phyloP scores from a whole-genome alignment of 1,139 yeast species.

The Yamadazyma friedrichii region DNA sequence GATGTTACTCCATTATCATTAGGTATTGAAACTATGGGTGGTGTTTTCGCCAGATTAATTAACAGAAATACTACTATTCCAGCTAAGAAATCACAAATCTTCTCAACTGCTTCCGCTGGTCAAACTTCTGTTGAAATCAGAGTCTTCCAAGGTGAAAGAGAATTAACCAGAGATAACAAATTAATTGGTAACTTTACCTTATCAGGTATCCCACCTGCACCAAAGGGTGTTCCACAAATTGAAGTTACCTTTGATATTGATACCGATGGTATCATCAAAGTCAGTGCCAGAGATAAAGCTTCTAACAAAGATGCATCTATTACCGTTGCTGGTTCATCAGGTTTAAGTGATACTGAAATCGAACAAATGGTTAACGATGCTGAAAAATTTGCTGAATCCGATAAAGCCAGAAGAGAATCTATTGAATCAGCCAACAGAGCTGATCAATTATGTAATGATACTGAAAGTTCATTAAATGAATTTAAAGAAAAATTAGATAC shows the following conservation, averaged over 20 bases:
- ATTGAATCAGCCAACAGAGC: slow-evolving; percentile 97
- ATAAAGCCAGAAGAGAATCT: slow-evolving; percentile 91
- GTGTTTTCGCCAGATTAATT: slow-evolving; percentile 96
- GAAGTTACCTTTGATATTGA: slow-evolving; percentile 98
- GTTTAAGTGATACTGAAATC: slow-evolving; percentile 93
- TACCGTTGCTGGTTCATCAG: slow-evolving; percentile 98
- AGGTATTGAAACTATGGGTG: slow-evolving; percentile 99
- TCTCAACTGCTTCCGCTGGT: slow-evolving; percentile 98
- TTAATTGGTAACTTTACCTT: slow-evolving; percentile 96
- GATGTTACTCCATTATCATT: slow-evolving; percentile 98
- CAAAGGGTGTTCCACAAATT: slow-evolving; percentile 99
- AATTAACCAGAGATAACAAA: slow-evolving; percentile 97
- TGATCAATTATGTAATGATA: slow-evolving; percentile 93
- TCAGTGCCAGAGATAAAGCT: slow-evolving; percentile 97
- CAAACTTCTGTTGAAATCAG: slow-evolving; percentile 98
- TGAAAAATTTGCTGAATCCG: slow-evolving; percentile 95
- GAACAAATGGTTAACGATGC: slow-evolving; percentile 99
- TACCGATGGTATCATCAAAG: slow-evolving; percentile 99
- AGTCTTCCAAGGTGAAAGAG: slow-evolving; percentile 99
- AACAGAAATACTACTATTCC: slow-evolving; percentile 98
- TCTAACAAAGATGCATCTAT: slow-evolving; percentile 97
- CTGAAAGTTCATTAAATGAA: slow-evolving; percentile 91
- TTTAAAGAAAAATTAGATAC: slow-evolving; percentile 90
- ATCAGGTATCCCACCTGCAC: slow-evolving; percentile 97
- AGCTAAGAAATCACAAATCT: slow-evolving; percentile 93